A percentile compares a stretch with the other conserved stretches of the same genome.
Evolutionary conservation across 331 rosid genomes (phyloP).

Genomic region (Quercus lobata): DNA sequence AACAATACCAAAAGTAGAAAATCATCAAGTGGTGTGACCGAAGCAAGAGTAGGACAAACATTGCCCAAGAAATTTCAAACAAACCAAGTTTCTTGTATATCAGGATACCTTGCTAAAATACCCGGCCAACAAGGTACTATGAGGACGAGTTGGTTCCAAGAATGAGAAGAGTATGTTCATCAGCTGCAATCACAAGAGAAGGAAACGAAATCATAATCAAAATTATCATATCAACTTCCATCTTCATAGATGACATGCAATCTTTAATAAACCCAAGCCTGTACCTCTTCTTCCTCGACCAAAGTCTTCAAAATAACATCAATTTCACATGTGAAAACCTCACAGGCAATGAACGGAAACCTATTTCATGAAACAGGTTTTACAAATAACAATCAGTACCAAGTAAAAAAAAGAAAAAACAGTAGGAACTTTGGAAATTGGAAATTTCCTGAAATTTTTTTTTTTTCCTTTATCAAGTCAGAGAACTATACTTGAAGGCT

Average conservation of each 20-base stretch:
- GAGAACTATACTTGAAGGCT: conserved; percentile 70
- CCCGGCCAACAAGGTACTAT: conserved; percentile 83
- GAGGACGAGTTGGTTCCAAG: conserved; percentile 82
- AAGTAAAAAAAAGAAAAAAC: neutral
- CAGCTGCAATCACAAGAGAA: conserved; percentile 54
- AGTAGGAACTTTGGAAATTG: neutral
- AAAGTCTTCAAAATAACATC: conserved; percentile 96
- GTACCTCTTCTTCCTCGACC: conserved; percentile 98
- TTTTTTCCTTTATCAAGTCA: neutral
- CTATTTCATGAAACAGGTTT: conserved; percentile 37
- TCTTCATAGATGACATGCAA: neutral
- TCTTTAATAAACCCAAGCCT: conserved; percentile 13
- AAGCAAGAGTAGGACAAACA: neutral
- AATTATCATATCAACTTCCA: neutral
- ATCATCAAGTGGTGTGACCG: conserved; percentile 4
- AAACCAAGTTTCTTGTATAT: conserved; percentile 13
- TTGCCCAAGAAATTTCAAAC: neutral
- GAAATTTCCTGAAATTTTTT: neutral
- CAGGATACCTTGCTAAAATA: conserved; percentile 83
- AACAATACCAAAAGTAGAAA: neutral
- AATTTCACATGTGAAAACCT: conserved; percentile 95
- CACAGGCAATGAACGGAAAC: conserved; percentile 97
- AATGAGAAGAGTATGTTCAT: conserved; percentile 94
- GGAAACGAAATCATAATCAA: conserved; percentile 21
- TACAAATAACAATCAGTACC: conserved; percentile 19